phyloP scores from a whole-genome alignment of 495 filamentous ascomycete genomes.

The Neurospora sp. region DNA sequence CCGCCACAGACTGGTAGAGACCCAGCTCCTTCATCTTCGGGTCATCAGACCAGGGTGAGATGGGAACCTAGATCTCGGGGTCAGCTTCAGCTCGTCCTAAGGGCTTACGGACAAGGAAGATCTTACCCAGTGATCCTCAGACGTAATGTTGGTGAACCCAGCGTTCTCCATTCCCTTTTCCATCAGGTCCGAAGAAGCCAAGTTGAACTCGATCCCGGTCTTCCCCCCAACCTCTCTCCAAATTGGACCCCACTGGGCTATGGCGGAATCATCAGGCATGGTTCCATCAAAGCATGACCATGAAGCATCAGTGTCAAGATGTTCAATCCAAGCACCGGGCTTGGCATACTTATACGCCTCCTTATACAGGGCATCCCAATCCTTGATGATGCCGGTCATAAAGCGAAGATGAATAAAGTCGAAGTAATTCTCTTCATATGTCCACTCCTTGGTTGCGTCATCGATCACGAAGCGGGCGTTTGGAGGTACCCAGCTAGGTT shows the following conservation, averaged over 20 bases:
- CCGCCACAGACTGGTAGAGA: background rate
- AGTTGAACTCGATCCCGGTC: background rate
- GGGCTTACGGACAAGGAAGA: background rate
- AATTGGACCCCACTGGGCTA: background rate
- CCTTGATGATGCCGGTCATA: slow-evolving; percentile 35
- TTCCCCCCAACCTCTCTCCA: background rate
- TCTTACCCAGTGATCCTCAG: background rate
- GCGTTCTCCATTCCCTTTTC: background rate
- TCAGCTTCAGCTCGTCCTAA: background rate
- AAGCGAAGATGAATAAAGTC: slow-evolving; percentile 50
- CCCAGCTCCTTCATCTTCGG: background rate
- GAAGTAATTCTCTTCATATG: slow-evolving; percentile 31
- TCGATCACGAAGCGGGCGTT: slow-evolving; percentile 36
- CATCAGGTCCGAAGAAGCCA: background rate
- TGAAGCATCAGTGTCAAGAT: slow-evolving; percentile 1
- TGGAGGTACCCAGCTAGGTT: too few species aligned
- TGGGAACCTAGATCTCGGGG: background rate
- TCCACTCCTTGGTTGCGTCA: slow-evolving; percentile 39
- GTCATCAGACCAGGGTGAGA: background rate
- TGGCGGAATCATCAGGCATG: background rate
- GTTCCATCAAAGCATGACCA: background rate
- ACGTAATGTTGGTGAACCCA: background rate
- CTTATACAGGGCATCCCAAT: slow-evolving; percentile 34
- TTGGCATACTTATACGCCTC: slow-evolving; percentile 22
- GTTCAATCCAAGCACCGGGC: slow-evolving; percentile 27